Evolutionary conservation across 345 rosid genomes (phyloP), one percentile per base, ranked within the genome.

Genomic region (Melastoma malabathricum): DNA sequence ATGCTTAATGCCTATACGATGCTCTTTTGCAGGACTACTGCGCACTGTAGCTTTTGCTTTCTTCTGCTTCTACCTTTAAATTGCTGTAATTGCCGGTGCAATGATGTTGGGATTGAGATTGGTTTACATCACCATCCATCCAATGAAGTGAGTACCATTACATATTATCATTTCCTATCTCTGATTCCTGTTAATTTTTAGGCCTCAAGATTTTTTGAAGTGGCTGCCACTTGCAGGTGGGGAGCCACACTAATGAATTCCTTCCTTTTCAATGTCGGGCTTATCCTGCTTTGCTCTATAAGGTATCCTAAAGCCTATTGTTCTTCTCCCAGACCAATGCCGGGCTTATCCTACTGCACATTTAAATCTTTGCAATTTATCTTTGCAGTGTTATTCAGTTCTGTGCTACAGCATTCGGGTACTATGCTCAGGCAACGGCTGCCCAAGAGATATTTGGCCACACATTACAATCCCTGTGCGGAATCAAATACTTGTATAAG

Each of bases 191-290:
- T 6, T 27, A 6, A 27, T 27, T 27, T 6, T 27, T 3, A 27
- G 31, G 31, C 31, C 31, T 27, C 31, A 2, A n/a, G 31, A 27
- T 6, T 27, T 6, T 6, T 27, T 27, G 31, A 3, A 2, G 3
- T 27, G 31, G 47, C 46, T 50, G 38, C 51, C 57, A 55, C 63
- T 62, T 56, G 23, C 80, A 88, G 99, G 79, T 88, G 99, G 99
- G 99, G 99, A 66, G 97, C 90, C 15, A 93, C 99, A 59, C 74
- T 88, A 22, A 88, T 88, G 99, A 93, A 85, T 73, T 93, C 95
- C 9, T 93, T 93, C 65, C 99, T 93, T 72, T 93, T 93, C 82
- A 93, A 93, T 45, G 99, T 93, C 9, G 95, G 78, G 43, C 95
- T 88, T 49, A 85, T 88, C 74, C 95, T 93, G 47, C 81, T 85